Conservation (phyloP, 345 rosid genomes). For the Citrus inodora region DNA sequence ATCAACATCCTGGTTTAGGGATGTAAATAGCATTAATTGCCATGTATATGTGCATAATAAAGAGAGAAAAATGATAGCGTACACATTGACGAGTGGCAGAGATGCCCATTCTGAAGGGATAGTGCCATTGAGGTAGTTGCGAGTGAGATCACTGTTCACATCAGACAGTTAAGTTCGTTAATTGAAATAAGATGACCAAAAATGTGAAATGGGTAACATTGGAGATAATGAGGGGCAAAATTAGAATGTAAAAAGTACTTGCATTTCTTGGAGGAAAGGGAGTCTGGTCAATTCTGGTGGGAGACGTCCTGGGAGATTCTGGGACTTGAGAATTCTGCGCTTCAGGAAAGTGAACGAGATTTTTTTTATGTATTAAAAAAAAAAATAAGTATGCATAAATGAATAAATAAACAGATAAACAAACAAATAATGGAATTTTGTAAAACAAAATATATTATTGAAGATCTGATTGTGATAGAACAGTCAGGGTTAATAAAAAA, state of each 20-base stretch:
- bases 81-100: conserved; percentile 33
- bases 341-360: neutral
- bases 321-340: conserved; percentile 39
- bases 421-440: too few relatives aligned
- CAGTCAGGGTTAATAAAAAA: too few relatives aligned
- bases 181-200: neutral
- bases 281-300: conserved; percentile 41
- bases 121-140: conserved; percentile 52
- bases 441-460: too few relatives aligned
- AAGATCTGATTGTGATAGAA: too few relatives aligned
- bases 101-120: conserved; percentile 51
- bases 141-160: conserved; percentile 39
- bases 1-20: too few relatives aligned
- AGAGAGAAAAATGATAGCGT: neutral
- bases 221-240: neutral
- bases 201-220: neutral
- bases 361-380: neutral
- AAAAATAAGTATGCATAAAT: too few relatives aligned
- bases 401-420: too few relatives aligned
- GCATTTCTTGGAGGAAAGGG: conserved; percentile 43
- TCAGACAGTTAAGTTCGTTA: conserved; percentile 9
- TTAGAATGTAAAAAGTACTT: conserved; percentile 6
- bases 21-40: too few relatives aligned
- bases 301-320: conserved; percentile 42
- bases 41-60: too few relatives aligned